phyloP scores from a whole-genome alignment of 225 moss, liverwort and hornwort species.

The Sphagnum contortum region DNA sequence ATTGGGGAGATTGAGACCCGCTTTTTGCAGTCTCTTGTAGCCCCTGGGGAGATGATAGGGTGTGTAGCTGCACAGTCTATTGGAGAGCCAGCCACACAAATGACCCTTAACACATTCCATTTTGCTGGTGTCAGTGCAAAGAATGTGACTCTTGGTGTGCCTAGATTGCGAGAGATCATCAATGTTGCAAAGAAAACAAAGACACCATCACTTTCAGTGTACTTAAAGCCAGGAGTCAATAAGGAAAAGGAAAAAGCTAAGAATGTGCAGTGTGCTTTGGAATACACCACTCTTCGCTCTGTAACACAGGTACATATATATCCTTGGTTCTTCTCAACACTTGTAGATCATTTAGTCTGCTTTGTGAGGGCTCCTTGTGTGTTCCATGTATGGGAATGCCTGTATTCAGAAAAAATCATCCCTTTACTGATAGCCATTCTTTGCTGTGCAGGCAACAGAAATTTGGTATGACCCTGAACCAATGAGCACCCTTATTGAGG shows the following conservation, averaged over 20 bases:
- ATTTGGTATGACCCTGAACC: conserved; percentile 99
- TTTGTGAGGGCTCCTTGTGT: too few species aligned
- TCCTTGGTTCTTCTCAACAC: too few species aligned
- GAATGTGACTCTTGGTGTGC: conserved; percentile 95
- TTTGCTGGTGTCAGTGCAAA: conserved; percentile 85
- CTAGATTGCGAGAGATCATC: conserved; percentile 89
- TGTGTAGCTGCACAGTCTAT: conserved; percentile 99
- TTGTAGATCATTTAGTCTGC: too few species aligned
- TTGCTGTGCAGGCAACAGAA: conserved; percentile 60
- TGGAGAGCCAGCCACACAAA: conserved; percentile 95
- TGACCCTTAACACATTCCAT: conserved; percentile 72
- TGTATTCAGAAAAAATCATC: too few species aligned
- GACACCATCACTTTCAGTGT: conserved; percentile 89
- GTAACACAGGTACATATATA: conserved; percentile 39
- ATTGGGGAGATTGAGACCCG: conserved; percentile 96
- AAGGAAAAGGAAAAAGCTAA: conserved; percentile 91
- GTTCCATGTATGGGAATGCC: too few species aligned
- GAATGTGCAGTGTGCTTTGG: conserved; percentile 91
- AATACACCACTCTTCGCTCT: conserved; percentile 88
- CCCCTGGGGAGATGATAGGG: conserved; percentile 99
- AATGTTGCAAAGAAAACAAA: conserved; percentile 98
- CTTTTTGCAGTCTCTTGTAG: conserved; percentile 91
- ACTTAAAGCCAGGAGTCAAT: conserved; percentile 64
- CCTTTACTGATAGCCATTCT: too few species aligned
- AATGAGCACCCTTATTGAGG: conserved; percentile 93